phyloP scores from a whole-genome alignment of 495 filamentous ascomycete species.

The Penicillium mononematosum region DNA sequence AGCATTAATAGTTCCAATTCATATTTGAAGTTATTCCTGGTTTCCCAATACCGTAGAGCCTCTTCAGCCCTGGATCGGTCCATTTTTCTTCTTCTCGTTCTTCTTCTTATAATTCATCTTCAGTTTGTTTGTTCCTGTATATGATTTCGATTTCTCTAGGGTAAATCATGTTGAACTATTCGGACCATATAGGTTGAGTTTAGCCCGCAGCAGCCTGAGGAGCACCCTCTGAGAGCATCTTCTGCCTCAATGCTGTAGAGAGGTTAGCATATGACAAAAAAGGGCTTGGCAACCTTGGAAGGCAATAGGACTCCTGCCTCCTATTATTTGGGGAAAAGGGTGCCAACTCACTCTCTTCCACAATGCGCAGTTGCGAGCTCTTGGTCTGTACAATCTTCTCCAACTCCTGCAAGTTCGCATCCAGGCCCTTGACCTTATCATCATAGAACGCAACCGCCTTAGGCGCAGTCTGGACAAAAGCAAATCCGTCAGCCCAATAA shows the following conservation, averaged over 20 bases:
- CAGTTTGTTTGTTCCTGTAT: not conserved
- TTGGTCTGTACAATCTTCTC: constrained; percentile 86
- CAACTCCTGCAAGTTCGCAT: constrained; percentile 74
- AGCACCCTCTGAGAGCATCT: constrained; percentile 42
- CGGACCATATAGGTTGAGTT: constrained; percentile 1
- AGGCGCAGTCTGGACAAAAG: constrained; percentile 52
- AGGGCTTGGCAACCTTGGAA: not conserved
- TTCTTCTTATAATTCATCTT: not conserved
- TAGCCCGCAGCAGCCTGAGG: constrained; percentile 33
- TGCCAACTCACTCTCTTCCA: constrained; percentile 74
- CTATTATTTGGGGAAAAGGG: not conserved
- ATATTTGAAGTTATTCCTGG: not conserved
- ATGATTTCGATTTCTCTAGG: not conserved
- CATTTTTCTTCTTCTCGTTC: not conserved
- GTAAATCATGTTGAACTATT: not conserved
- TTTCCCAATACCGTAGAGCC: not conserved
- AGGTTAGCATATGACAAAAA: constrained; percentile 18
- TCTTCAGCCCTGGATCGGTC: not conserved
- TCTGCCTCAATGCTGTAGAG: constrained; percentile 45
- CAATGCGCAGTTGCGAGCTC: constrained; percentile 74
- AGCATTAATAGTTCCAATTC: not conserved
- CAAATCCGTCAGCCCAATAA: not conserved
- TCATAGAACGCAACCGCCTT: constrained; percentile 85
- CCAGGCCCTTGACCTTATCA: constrained; percentile 76
- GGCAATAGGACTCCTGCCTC: not conserved